Conservation (phyloP, 495 filamentous ascomycete species). For the Durotheca rogersii region DNA sequence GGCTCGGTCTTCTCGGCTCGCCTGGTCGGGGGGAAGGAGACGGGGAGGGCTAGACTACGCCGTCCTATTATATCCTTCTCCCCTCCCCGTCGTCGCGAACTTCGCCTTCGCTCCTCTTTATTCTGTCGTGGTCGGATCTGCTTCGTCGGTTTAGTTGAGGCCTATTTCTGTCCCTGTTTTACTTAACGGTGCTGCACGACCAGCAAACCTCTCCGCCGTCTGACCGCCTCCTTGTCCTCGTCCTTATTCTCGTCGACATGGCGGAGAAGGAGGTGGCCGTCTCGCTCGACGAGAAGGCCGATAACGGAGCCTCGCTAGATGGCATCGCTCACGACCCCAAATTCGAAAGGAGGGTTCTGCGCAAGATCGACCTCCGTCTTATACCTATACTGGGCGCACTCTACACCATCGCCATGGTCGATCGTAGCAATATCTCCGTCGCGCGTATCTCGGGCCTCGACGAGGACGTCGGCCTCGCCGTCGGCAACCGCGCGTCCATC, state of each 20-base stretch:
- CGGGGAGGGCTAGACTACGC: background rate
- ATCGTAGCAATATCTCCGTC: conserved; percentile 42
- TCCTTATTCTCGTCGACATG: conserved; percentile 3
- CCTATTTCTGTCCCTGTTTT: background rate
- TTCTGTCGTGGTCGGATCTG: too few relatives aligned
- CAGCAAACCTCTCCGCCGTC: too few relatives aligned
- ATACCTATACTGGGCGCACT: conserved; percentile 55
- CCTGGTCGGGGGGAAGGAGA: too few relatives aligned
- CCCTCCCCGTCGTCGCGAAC: too few relatives aligned
- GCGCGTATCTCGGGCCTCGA: conserved; percentile 53
- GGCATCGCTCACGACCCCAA: conserved; percentile 7
- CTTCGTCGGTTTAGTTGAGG: too few relatives aligned
- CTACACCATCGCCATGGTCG: conserved; percentile 35
- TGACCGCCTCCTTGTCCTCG: background rate
- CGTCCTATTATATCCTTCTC: background rate
- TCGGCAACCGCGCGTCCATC: conserved; percentile 32
- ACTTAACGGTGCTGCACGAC: too few relatives aligned
- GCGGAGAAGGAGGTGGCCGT: conserved; percentile 19
- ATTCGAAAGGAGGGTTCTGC: conserved; percentile 40
- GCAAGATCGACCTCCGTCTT: conserved; percentile 64
- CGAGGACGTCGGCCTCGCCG: conserved; percentile 22
- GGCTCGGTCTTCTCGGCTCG: too few relatives aligned
- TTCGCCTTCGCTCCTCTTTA: background rate
- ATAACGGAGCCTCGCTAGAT: background rate
- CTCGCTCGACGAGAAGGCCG: conserved; percentile 25